Evolutionary conservation across 192 early-diverging fungal genomes (phyloP).

Genomic region (Chytriomyces sp.): DNA sequence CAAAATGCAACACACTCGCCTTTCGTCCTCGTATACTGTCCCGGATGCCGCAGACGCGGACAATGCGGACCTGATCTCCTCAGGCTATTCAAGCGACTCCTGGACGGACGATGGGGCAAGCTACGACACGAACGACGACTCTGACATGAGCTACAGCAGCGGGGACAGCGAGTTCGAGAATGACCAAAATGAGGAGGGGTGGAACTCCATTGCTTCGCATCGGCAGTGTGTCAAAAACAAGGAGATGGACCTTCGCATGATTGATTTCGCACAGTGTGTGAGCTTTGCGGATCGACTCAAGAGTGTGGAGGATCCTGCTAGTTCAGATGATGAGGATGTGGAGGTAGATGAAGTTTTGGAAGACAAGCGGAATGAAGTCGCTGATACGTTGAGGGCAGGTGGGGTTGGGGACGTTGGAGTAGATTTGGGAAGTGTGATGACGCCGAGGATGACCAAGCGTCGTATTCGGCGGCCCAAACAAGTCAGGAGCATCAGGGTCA

Average conservation of each 20-base stretch:
- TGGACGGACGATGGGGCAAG: conserved; percentile 11
- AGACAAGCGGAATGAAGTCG: background rate
- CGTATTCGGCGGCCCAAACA: background rate
- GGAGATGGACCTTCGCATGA: conserved; percentile 85
- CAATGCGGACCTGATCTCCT: conserved; percentile 5
- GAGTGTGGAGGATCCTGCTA: conserved; percentile 42
- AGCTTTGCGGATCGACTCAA: conserved; percentile 55
- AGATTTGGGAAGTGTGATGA: background rate
- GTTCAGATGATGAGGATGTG: conserved; percentile 27
- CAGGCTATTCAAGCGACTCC: conserved; percentile 15
- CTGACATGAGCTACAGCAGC: background rate
- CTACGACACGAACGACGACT: background rate
- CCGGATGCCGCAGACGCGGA: background rate
- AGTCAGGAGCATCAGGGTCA: conserved; percentile 40
- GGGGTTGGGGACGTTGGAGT: background rate
- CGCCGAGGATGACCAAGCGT: conserved; percentile 41
- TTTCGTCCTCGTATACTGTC: conserved; percentile 16
- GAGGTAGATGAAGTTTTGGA: background rate
- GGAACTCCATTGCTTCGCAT: conserved; percentile 28
- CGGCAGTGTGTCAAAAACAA: conserved; percentile 24
- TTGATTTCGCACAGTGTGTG: conserved; percentile 97
- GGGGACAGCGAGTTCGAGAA: conserved; percentile 19
- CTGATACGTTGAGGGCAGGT: background rate
- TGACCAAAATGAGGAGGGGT: conserved; percentile 10
- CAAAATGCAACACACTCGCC: background rate